These are phyloP conservation scores for Hypholoma fasciculare DNA, from an alignment of 768 basidiomycete species.

Conservation along the genomic window DNA sequence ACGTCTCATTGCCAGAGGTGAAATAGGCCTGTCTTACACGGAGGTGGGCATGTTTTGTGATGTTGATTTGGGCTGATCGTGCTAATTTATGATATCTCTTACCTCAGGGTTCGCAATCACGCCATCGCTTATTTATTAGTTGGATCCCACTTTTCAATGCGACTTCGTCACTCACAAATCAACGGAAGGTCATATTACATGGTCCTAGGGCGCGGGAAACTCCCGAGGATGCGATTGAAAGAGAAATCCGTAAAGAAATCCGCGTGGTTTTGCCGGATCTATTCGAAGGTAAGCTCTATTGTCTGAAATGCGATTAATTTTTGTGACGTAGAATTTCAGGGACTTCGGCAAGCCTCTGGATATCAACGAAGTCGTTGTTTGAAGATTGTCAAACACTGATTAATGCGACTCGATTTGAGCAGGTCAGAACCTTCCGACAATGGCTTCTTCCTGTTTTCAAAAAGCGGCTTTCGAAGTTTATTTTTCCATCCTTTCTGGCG, in stretches of 20 bases:
- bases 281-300: slow-evolving; percentile 53
- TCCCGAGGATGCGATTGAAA: slow-evolving; percentile 70
- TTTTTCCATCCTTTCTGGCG: background rate
- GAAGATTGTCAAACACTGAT: slow-evolving; percentile 46
- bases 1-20: slow-evolving; percentile 78
- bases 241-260: slow-evolving; percentile 71
- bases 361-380: slow-evolving; percentile 39
- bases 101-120: slow-evolving; percentile 47
- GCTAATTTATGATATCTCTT: background rate
- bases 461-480: slow-evolving; percentile 52
- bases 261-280: slow-evolving; percentile 62
- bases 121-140: slow-evolving; percentile 67
- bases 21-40: slow-evolving; percentile 52
- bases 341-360: slow-evolving; percentile 18
- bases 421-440: slow-evolving; percentile 64
- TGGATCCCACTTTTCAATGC: slow-evolving; percentile 71
- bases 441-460: slow-evolving; percentile 77
- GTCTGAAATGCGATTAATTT: background rate
- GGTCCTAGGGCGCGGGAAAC: slow-evolving; percentile 69
- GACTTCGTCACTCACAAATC: slow-evolving; percentile 59
- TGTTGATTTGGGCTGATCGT: no score
- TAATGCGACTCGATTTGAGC: slow-evolving; percentile 68
- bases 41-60: slow-evolving; percentile 41
- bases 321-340: slow-evolving; percentile 27
- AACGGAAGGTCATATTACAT: slow-evolving; percentile 69